These are phyloP conservation scores for Plenodomus lindquistii DNA, from an alignment of 2,329 filamentous ascomycete species.

Conservation along the genomic window DNA sequence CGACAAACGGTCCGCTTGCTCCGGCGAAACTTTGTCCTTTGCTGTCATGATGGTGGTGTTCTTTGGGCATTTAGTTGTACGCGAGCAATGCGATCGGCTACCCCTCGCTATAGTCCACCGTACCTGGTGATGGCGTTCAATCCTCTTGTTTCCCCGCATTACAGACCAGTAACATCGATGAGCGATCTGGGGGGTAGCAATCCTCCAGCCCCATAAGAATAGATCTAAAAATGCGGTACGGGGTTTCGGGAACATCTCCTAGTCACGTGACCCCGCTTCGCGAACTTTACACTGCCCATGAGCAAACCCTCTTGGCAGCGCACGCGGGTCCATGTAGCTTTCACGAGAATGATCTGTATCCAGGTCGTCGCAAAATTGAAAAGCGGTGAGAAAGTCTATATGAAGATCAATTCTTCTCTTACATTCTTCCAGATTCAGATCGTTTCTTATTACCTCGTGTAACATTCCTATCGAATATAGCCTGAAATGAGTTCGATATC, in stretches of 20 bases:
- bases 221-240: neutral
- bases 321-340: neutral
- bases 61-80: neutral
- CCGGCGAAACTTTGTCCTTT: too few species aligned
- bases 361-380: neutral
- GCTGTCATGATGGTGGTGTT: too few species aligned
- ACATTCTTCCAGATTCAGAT: neutral
- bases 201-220: neutral
- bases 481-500: too few species aligned
- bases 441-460: neutral
- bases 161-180: neutral
- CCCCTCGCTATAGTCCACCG: too few species aligned
- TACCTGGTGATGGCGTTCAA: neutral
- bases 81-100: neutral
- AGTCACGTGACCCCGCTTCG: neutral
- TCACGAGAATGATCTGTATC: too few species aligned
- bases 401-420: neutral
- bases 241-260: neutral
- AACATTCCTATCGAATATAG: too few species aligned
- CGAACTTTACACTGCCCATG: conserved; percentile 9
- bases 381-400: neutral
- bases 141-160: neutral
- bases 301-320: neutral
- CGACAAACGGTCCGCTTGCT: neutral
- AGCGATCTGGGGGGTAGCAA: neutral